Percentiles rank a stretch among this genome's conserved stretches.
Conservation (phyloP, 495 filamentous ascomycete species). For the Lasiosphaeriaceae sp. region DNA sequence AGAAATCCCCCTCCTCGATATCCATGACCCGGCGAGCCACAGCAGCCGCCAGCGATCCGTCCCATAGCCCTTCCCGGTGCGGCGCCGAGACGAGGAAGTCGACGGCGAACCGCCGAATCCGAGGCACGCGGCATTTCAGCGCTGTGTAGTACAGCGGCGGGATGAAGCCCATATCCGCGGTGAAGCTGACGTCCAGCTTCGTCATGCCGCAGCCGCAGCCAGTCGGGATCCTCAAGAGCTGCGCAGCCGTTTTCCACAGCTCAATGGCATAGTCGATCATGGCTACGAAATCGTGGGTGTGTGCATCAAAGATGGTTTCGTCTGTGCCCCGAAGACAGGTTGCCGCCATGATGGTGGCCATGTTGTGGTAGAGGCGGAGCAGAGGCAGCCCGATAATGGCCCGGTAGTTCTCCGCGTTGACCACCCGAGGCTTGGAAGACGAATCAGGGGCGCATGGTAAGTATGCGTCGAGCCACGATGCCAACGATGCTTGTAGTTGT, state of each 20-base stretch:
- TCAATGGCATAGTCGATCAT: constrained; percentile 31
- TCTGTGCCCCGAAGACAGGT: constrained; percentile 31
- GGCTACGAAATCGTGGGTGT: constrained; percentile 34
- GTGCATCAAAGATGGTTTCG: constrained; percentile 41
- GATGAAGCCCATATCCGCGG: constrained; percentile 48
- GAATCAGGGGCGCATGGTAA: neutral
- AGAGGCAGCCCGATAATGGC: constrained; percentile 14
- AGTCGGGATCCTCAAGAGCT: neutral
- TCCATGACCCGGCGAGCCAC: constrained; percentile 31
- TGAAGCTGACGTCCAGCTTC: constrained; percentile 24
- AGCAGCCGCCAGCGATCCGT: constrained; percentile 16
- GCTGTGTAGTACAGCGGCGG: constrained; percentile 50
- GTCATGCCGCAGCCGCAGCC: neutral
- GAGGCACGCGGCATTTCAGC: constrained; percentile 51
- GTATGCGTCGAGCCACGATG: neutral
- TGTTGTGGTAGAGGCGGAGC: constrained; percentile 41
- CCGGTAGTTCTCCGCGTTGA: neutral
- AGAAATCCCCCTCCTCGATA: constrained; percentile 34
- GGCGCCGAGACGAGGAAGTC: constrained; percentile 28
- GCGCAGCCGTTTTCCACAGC: constrained; percentile 18
- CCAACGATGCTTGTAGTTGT: neutral
- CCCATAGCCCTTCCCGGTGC: constrained; percentile 56
- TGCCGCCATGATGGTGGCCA: constrained; percentile 45
- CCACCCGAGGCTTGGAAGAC: neutral
- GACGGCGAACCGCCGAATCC: constrained; percentile 43